Base-by-base conservation (phyloP, 2,329 filamentous ascomycete genomes). In the Aureobasidium melanogenum region DNA sequence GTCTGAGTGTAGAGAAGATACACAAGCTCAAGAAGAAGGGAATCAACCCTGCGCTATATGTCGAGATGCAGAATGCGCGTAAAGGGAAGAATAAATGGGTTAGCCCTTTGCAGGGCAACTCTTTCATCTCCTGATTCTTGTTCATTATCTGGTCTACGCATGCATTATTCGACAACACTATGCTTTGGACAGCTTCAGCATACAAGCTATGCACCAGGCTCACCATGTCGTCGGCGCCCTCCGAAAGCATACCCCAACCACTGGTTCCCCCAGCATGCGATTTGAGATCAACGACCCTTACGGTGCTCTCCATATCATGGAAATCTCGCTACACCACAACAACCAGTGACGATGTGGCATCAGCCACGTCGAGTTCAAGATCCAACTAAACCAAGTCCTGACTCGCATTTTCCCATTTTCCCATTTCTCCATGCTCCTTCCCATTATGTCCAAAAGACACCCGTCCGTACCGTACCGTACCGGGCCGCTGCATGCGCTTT, bases 71-170 rank as follows among this genome's bases (percentile, higher is more conserved):
- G 64, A 74, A 76, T 28, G 74, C 73, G 24, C 70, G 71, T 57
- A 76, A 74, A 59, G 74, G 75, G 1, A 67, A 71, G 48, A 34
- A 41, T 28, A 61, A 61, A 10, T 61, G 59, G 48, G 39, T 61
- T 8, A 61, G 48, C 36, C 59, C 59, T 28, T 39, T 61, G 39
- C 46, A 55, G 96, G 85, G 71, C 87, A 88, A 69, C 96, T 89
- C 2, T 91, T 90, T 71, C 95, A 89, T 72, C 88, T 90, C 79
- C 97, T 99, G 82, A 99, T 97, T 14, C 12, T 54, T 22, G 9
- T n/a, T 47, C 44, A 5, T 1, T 15, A 24, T 26, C 8, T 47
- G 15, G 1, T 9, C 12, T 26, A n/a, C 10, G 44, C 24, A 10
- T n/a, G 44, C 24, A 10, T 9, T n/a, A 28, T 15, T 26, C 28